Evolutionary conservation across 345 rosid species (phyloP).

Genomic region (Erodium maritimum): DNA sequence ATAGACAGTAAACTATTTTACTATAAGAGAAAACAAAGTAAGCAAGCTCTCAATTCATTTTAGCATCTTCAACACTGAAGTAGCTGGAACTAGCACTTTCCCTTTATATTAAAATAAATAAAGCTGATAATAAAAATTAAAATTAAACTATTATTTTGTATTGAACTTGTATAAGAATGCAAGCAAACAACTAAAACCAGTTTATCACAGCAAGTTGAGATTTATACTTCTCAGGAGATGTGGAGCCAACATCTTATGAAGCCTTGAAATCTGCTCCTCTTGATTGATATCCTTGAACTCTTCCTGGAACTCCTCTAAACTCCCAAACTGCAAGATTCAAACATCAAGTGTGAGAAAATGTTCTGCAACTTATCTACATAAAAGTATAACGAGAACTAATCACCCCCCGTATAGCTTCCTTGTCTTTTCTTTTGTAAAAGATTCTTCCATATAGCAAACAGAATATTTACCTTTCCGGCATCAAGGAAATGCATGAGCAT

Average conservation of each 20-base stretch:
- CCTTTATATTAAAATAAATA: too few relatives aligned
- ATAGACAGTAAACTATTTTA: neutral
- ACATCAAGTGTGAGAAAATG: conserved; percentile 8
- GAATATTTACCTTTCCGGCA: conserved; percentile 62
- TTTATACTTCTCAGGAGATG: conserved; percentile 89
- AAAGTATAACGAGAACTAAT: neutral
- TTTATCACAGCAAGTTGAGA: conserved; percentile 11
- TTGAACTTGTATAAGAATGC: neutral
- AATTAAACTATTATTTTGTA: too few relatives aligned
- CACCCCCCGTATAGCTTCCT: too few relatives aligned
- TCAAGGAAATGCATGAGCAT: conserved; percentile 99
- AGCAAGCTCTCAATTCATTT: too few relatives aligned
- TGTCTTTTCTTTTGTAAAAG: too few relatives aligned
- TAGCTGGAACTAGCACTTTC: too few relatives aligned
- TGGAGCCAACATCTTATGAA: conserved; percentile 97
- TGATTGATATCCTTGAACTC: conserved; percentile 97
- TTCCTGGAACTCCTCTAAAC: conserved; percentile 97
- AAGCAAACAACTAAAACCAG: neutral
- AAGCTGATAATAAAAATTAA: too few relatives aligned
- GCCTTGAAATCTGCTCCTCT: conserved; percentile 95
- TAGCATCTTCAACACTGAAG: neutral
- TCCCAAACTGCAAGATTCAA: conserved; percentile 61
- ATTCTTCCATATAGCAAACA: neutral
- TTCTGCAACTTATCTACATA: neutral
- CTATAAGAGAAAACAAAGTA: neutral